Conservation (phyloP, 495 filamentous ascomycete species). For the Neurospora sp. region DNA sequence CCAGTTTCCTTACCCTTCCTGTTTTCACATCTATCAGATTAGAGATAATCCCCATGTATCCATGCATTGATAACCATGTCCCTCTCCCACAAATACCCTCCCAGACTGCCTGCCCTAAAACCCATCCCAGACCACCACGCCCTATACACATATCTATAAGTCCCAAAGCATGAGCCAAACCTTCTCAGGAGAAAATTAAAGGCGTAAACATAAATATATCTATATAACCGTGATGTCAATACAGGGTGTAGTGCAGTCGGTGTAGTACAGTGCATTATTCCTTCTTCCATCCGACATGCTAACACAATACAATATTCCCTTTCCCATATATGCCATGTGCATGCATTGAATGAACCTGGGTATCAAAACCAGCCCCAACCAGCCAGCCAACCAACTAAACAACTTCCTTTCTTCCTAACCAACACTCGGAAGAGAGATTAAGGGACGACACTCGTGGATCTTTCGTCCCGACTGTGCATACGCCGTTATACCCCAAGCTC, state of each 20-base stretch:
- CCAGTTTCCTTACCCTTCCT: too few species aligned
- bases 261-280: neutral
- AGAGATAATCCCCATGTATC: too few species aligned
- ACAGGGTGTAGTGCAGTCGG: neutral
- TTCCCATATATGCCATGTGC: neutral
- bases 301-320: neutral
- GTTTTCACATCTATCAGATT: too few species aligned
- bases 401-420: neutral
- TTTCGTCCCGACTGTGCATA: neutral
- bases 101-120: too few species aligned
- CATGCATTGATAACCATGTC: too few species aligned
- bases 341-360: neutral
- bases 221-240: neutral
- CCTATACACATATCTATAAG: too few species aligned
- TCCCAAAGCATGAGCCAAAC: too few species aligned
- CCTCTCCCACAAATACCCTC: too few species aligned
- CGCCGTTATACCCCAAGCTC: neutral
- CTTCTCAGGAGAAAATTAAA: neutral
- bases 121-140: too few species aligned
- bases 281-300: neutral
- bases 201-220: neutral
- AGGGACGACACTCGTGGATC: neutral
- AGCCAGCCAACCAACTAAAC: neutral
- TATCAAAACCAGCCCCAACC: neutral
- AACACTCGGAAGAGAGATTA: neutral